Conservation (phyloP, 768 basidiomycete genomes). For the Cantharellus anzutake region DNA sequence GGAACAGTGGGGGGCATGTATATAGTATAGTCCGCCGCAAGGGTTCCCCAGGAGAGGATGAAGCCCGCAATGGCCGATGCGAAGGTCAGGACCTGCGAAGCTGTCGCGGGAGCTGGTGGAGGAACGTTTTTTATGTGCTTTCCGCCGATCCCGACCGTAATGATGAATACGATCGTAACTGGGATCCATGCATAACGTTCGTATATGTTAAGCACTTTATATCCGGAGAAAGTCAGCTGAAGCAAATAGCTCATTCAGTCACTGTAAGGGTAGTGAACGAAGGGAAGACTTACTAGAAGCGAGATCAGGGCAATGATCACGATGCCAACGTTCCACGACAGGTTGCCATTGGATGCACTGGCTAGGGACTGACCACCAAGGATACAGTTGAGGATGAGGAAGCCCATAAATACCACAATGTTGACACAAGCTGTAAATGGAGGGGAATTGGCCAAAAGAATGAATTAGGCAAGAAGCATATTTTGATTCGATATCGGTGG, state of each 20-base stretch:
- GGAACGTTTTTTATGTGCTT: constrained; percentile 33
- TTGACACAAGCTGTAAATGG: constrained; percentile 26
- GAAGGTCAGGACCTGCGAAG: constrained; percentile 38
- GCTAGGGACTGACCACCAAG: constrained; percentile 50
- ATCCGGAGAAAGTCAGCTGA: background rate
- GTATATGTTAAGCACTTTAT: constrained; percentile 27
- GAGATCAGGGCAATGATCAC: constrained; percentile 55
- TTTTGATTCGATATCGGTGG: too few species aligned
- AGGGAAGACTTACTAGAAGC: constrained; percentile 27
- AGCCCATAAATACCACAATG: constrained; percentile 39
- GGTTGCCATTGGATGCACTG: constrained; percentile 27
- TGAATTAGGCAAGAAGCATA: too few species aligned
- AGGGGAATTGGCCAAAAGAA: too few species aligned
- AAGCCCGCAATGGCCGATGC: constrained; percentile 56
- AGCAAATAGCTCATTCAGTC: background rate
- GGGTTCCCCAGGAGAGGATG: constrained; percentile 37
- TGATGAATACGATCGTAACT: constrained; percentile 48
- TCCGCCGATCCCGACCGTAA: constrained; percentile 54
- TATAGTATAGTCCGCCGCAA: constrained; percentile 57
- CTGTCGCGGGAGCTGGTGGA: constrained; percentile 34
- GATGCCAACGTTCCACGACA: constrained; percentile 55
- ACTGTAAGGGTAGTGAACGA: background rate
- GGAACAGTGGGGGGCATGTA: constrained; percentile 33
- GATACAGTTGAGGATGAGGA: constrained; percentile 46
- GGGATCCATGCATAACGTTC: constrained; percentile 65